Conservation (phyloP, 495 filamentous ascomycete species). For the Xylaria flabelliformis region DNA sequence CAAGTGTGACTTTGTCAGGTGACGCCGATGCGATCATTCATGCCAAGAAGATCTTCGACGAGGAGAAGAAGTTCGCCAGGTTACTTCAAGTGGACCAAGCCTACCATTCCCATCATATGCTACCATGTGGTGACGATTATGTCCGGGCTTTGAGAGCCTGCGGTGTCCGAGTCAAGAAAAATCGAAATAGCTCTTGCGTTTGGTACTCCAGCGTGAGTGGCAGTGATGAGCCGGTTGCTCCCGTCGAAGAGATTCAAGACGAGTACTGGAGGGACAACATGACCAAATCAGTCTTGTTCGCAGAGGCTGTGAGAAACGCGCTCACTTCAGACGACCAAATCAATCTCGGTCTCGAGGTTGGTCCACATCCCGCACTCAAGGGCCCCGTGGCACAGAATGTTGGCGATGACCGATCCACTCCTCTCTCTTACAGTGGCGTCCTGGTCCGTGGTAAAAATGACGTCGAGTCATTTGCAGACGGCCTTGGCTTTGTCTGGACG, state of each 20-base stretch:
- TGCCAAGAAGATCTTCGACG: constrained; percentile 49
- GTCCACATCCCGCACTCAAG: constrained; percentile 60
- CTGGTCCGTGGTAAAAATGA: constrained; percentile 32
- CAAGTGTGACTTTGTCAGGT: constrained; percentile 57
- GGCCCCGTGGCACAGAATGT: constrained; percentile 43
- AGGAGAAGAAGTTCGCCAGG: constrained; percentile 50
- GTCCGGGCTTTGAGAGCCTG: constrained; percentile 29
- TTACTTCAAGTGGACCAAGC: constrained; percentile 56
- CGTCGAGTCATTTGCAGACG: constrained; percentile 37
- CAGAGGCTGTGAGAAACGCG: constrained; percentile 46
- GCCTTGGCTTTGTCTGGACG: constrained; percentile 45
- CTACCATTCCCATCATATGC: constrained; percentile 63
- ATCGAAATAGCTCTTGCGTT: constrained; percentile 36
- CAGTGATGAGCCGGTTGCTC: constrained; percentile 27
- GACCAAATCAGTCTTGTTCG: constrained; percentile 56
- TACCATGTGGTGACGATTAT: constrained; percentile 41
- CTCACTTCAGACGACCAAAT: constrained; percentile 11
- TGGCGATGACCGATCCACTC: constrained; percentile 15
- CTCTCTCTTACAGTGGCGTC: constrained; percentile 36
- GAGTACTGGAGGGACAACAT: constrained; percentile 58
- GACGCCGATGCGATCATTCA: constrained; percentile 45
- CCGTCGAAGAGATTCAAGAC: constrained; percentile 26
- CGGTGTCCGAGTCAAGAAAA: constrained; percentile 23
- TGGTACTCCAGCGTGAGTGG: constrained; percentile 37
- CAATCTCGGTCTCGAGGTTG: constrained; percentile 54